Base-by-base conservation (phyloP, 306 rosid genomes). In the Cucurbita maxima region DNA sequence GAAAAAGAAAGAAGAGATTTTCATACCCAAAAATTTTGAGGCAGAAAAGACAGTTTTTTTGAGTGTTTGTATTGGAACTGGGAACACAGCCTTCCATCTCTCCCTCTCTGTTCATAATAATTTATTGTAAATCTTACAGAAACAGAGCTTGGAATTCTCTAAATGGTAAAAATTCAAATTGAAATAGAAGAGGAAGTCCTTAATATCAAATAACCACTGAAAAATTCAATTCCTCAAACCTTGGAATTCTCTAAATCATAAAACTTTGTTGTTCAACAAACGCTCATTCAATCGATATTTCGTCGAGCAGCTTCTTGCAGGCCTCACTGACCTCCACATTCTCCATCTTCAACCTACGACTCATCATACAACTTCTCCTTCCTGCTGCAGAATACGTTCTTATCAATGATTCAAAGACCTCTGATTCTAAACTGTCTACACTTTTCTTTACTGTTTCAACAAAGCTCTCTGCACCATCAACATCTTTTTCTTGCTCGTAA, bases 351-450 rank as follows among this genome's bases (percentile, higher is more conserved):
- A 94, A 75, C 58, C 91, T 75, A 5, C 83, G 89, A 3, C 54
- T 87, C 82, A 90, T 76, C 6, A 82, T 70, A 15, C 85, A 75
- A 71, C 81, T 89, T 37, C 78, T 87, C 84, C 81, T 89, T 68
- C 95, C 97, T 13, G 99, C 88, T 57, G 88, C 87, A 7, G 86
- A 82, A 3, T 94, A 89, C 51, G 92, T 89, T 86, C 95, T 90
- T 73, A 90, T 87, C 75, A 94, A 75, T 71, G 91, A 81, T 73
- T 94, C 96, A 78, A 94, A 86, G 70, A 89, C 92, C 64, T 86
- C 87, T 2, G 68, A 64, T 47, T 84, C 87, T 20, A 80, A 47
- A 6, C 81, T 81, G 76, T 87, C 89, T 77, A 58, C 70, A 6
- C 85, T 78, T 85, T 82, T 86, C 86, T 89, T 89, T 85, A 89